A percentile compares a stretch with the other conserved stretches of the same genome.
Evolutionary conservation across 345 rosid genomes (phyloP).

Genomic region (Gossypium australe): DNA sequence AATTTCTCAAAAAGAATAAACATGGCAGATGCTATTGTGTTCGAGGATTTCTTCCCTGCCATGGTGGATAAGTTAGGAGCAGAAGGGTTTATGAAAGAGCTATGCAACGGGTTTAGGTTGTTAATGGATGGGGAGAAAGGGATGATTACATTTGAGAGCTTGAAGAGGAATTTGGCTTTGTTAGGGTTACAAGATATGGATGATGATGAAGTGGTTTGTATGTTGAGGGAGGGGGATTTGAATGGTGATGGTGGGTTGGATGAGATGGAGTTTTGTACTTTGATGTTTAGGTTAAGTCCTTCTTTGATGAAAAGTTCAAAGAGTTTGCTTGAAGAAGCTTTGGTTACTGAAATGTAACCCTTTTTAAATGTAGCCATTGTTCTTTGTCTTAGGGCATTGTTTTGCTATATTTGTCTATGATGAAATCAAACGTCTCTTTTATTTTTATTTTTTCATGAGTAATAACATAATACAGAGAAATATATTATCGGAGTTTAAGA

Average conservation of each 20-base stretch:
- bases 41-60: conserved; percentile 53
- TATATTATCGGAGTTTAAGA: no score
- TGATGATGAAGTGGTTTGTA: conserved; percentile 41
- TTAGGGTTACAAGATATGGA: conserved; percentile 47
- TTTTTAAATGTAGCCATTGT: neutral
- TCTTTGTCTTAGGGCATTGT: neutral
- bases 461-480: no score
- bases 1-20: no score
- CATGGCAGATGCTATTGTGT: conserved; percentile 23
- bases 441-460: neutral
- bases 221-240: conserved; percentile 54
- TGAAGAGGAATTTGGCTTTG: conserved; percentile 36
- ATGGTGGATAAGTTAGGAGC: conserved; percentile 52
- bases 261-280: conserved; percentile 51
- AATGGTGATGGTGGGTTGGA: conserved; percentile 53
- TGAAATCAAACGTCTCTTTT: neutral
- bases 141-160: conserved; percentile 45
- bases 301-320: conserved; percentile 37
- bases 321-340: conserved; percentile 32
- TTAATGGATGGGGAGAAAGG: conserved; percentile 44
- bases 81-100: conserved; percentile 55
- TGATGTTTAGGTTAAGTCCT: conserved; percentile 66
- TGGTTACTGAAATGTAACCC: neutral
- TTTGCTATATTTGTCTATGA: neutral
- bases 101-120: conserved; percentile 46